Evolutionary conservation across 495 filamentous ascomycete genomes (phyloP).

Genomic region (Staphylotrichum tortipilum): DNA sequence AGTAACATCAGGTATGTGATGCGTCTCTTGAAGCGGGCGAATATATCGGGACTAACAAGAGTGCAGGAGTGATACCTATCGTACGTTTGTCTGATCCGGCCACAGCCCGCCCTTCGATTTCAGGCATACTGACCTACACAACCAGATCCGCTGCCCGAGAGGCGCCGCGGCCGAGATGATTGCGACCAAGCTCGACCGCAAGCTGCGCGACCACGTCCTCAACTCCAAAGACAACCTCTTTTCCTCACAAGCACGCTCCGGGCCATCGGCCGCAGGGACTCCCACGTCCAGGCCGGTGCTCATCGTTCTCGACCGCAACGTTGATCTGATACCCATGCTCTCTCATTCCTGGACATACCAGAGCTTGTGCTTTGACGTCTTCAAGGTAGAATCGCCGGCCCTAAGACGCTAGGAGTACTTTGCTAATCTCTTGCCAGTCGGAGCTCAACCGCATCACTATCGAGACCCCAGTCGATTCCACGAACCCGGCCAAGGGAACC

Average conservation of each 20-base stretch:
- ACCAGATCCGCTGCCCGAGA: constrained; percentile 71
- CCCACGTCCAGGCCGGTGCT: constrained; percentile 72
- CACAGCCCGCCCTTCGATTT: not conserved
- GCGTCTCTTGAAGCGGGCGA: too few species aligned
- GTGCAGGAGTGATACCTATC: constrained; percentile 74
- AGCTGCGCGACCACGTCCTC: constrained; percentile 90
- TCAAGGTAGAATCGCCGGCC: constrained; percentile 28
- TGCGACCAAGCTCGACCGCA: constrained; percentile 85
- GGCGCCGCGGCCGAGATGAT: constrained; percentile 92
- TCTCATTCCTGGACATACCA: constrained; percentile 99
- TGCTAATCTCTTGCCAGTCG: constrained; percentile 9
- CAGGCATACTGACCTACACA: not conserved
- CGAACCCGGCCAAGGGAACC: constrained; percentile 57
- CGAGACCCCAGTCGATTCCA: constrained; percentile 68
- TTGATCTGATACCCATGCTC: constrained; percentile 96
- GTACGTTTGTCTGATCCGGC: constrained; percentile 11
- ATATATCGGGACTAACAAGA: not conserved
- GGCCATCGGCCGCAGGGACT: constrained; percentile 38
- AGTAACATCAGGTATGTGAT: constrained; percentile 95
- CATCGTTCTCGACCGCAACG: constrained; percentile 85
- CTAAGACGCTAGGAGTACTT: not conserved
- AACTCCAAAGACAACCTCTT: constrained; percentile 97
- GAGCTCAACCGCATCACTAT: constrained; percentile 89
- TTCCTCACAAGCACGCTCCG: constrained; percentile 38
- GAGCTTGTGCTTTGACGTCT: constrained; percentile 87